Evolutionary conservation across 2,329 filamentous ascomycete genomes (phyloP).

Genomic region (Eutypella sp.): DNA sequence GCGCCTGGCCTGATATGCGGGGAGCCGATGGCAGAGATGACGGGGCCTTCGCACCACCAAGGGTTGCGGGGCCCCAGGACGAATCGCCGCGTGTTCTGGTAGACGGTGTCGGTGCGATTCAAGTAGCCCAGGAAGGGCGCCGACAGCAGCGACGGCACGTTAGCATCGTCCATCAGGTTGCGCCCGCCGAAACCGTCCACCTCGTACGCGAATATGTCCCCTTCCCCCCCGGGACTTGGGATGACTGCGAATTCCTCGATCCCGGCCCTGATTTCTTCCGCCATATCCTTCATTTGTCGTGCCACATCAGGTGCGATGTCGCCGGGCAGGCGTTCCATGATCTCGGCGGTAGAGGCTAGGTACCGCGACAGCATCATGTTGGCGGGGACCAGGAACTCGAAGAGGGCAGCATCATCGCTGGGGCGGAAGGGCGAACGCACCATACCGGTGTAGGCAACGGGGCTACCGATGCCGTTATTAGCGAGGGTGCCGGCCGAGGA

Average conservation of each 20-base stretch:
- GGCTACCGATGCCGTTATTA: constrained; percentile 73
- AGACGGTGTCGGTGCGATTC: constrained; percentile 55
- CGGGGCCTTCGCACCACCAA: constrained; percentile 64
- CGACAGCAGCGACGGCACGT: constrained; percentile 62
- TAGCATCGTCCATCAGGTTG: constrained; percentile 68
- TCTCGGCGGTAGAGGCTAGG: constrained; percentile 44
- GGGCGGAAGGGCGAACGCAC: constrained; percentile 85
- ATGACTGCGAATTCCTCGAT: constrained; percentile 70
- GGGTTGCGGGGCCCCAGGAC: constrained; percentile 72
- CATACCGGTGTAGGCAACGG: constrained; percentile 73
- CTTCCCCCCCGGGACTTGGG: constrained; percentile 18
- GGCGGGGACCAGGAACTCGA: constrained; percentile 82
- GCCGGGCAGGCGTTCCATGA: constrained; percentile 40
- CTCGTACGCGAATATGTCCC: constrained; percentile 70
- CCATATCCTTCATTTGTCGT: constrained; percentile 50
- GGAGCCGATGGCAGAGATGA: constrained; percentile 69
- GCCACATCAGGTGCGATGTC: constrained; percentile 36
- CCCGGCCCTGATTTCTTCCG: constrained; percentile 59
- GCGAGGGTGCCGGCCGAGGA: constrained; percentile 75
- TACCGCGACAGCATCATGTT: constrained; percentile 79
- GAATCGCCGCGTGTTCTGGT: constrained; percentile 76
- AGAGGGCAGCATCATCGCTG: constrained; percentile 80
- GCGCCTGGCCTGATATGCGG: constrained; percentile 57
- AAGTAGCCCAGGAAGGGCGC: constrained; percentile 61
- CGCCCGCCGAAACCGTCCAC: constrained; percentile 67